Conservation (phyloP, 1,284 basidiomycete genomes). For the Ganoderma multipileum region DNA sequence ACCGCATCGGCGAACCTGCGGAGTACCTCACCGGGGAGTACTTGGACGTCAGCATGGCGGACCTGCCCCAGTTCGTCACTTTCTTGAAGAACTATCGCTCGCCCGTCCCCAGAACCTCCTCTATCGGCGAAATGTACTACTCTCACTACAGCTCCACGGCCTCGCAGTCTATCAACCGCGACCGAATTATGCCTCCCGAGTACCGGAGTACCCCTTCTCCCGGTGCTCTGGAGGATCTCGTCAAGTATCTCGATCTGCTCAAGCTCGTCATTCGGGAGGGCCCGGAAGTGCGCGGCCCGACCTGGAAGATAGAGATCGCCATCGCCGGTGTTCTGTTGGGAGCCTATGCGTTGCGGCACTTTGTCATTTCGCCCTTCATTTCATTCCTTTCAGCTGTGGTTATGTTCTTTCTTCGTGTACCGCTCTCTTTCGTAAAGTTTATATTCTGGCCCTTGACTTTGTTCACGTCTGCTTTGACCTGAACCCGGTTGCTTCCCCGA, state of each 20-base stretch:
- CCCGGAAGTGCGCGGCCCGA: neutral
- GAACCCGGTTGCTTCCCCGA: neutral
- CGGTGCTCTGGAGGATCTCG: too few relatives aligned
- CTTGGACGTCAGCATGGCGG: constrained; percentile 18
- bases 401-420: neutral
- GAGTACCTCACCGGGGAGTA: constrained; percentile 12
- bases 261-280: neutral
- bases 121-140: neutral
- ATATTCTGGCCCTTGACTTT: neutral
- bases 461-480: neutral
- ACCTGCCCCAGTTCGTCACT: constrained; percentile 13
- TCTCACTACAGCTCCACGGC: neutral
- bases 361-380: neutral
- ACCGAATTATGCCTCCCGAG: neutral
- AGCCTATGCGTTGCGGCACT: neutral
- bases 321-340: neutral
- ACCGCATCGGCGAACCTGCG: constrained; percentile 14
- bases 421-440: neutral
- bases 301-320: neutral
- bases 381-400: neutral
- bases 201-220: neutral
- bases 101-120: neutral
- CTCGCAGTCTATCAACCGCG: neutral
- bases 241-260: too few relatives aligned
- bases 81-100: constrained; percentile 7